phyloP scores from a whole-genome alignment of 805 yeast genomes.

The Millerozyma acaciae region DNA sequence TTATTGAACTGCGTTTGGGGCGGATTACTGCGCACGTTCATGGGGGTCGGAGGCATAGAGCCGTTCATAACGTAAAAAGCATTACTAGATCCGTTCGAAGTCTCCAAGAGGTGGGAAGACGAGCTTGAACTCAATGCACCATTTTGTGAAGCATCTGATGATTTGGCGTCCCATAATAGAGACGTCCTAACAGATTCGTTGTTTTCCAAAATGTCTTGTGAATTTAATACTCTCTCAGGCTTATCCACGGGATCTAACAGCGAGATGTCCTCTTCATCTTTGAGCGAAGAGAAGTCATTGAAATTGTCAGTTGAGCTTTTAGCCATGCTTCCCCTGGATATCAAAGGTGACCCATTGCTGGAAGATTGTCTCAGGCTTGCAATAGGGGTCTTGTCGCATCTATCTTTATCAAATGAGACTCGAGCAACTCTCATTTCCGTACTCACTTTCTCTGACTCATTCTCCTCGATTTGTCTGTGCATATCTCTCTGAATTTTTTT shows the following conservation, averaged over 20 bases:
- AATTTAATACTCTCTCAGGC: slow-evolving; percentile 2
- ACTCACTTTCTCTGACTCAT: slow-evolving; percentile 7
- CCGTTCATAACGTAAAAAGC: slow-evolving; percentile 2
- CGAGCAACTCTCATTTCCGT: slow-evolving; percentile 11
- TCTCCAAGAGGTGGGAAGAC: slow-evolving; percentile 8
- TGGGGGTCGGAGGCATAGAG: neutral
- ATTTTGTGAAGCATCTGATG: slow-evolving; percentile 1
- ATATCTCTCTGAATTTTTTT: slow-evolving; percentile 20
- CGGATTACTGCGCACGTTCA: slow-evolving; percentile 4
- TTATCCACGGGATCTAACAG: slow-evolving; percentile 1
- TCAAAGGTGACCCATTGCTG: neutral
- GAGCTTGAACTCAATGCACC: slow-evolving; percentile 4
- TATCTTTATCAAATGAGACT: slow-evolving; percentile 29
- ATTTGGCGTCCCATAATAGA: neutral
- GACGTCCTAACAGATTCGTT: slow-evolving; percentile 4
- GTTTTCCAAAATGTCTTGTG: slow-evolving; percentile 4
- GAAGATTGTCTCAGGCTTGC: slow-evolving; percentile 6
- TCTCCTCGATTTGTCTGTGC: slow-evolving; percentile 13
- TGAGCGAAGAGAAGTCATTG: neutral
- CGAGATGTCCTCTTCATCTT: slow-evolving; percentile 1
- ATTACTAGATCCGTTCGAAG: slow-evolving; percentile 5
- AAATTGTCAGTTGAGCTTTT: too few relatives aligned
- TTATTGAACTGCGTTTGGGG: slow-evolving; percentile 3
- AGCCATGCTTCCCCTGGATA: neutral
- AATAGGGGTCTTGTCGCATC: slow-evolving; percentile 32